Percentiles rank a stretch among this genome's conserved stretches.
Evolutionary conservation across 2,329 filamentous ascomycete species (phyloP).

Genomic region (Fusarium vanettenii): DNA sequence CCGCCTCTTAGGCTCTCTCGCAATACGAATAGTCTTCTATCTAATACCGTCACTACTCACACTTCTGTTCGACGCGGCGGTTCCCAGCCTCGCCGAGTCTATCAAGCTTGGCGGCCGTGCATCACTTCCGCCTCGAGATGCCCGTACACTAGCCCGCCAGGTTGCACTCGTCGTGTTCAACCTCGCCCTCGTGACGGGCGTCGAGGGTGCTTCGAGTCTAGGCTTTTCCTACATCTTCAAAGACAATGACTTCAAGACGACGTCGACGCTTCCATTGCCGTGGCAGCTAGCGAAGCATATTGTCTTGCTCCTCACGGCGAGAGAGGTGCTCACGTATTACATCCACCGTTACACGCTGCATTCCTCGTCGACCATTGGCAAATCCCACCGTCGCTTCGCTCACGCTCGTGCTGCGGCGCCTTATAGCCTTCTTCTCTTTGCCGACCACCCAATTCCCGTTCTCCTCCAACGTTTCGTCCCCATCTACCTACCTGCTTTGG

Average conservation of each 20-base stretch:
- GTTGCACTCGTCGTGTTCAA: constrained; percentile 59
- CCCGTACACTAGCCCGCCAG: constrained; percentile 48
- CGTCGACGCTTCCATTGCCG: constrained; percentile 62
- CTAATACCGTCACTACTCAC: constrained; percentile 79
- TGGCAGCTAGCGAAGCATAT: constrained; percentile 66
- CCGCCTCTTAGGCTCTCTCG: constrained; percentile 77
- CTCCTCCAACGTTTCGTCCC: constrained; percentile 73
- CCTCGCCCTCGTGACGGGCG: constrained; percentile 55
- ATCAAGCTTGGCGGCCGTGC: constrained; percentile 74
- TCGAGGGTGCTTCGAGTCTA: constrained; percentile 57
- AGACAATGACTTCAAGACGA: constrained; percentile 59
- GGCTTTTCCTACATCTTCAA: constrained; percentile 49
- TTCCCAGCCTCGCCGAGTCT: constrained; percentile 75
- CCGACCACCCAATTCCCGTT: constrained; percentile 76
- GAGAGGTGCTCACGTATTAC: constrained; percentile 76
- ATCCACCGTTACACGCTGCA: constrained; percentile 81
- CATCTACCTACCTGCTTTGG: constrained; percentile 71
- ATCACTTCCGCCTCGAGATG: constrained; percentile 61
- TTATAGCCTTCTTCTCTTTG: constrained; percentile 71
- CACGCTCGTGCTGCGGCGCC: constrained; percentile 67
- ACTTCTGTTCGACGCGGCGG: constrained; percentile 75
- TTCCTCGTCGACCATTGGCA: constrained; percentile 51
- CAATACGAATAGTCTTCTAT: constrained; percentile 76
- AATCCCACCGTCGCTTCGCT: constrained; percentile 57
- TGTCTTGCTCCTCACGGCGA: constrained; percentile 54